Percentiles rank a stretch among this genome's conserved stretches.
These are phyloP conservation scores for Moringa oleifera DNA, from an alignment of 345 rosid species.

Conservation along the genomic window DNA sequence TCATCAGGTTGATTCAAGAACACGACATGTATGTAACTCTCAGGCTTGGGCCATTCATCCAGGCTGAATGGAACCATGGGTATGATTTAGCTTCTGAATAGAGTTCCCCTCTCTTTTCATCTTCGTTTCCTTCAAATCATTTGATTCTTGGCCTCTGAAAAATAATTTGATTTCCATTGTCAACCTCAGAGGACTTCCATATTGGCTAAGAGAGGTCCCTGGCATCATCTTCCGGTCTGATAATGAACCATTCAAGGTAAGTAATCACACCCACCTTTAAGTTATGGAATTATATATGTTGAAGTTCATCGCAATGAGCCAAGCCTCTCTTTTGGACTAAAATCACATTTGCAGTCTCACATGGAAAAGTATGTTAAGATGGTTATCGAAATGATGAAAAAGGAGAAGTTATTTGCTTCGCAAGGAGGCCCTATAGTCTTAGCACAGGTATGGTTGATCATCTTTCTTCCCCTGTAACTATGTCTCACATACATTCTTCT, in stretches of 20 bases:
- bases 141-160: too few relatives aligned
- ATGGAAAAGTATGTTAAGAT: slow-evolving; percentile 49
- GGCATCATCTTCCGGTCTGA: slow-evolving; percentile 66
- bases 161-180: slow-evolving; percentile 1
- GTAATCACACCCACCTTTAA: neutral
- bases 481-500: neutral
- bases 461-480: neutral
- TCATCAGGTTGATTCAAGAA: slow-evolving; percentile 54
- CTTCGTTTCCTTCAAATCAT: neutral
- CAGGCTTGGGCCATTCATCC: slow-evolving; percentile 86
- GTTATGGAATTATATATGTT: too few relatives aligned
- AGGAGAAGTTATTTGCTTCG: slow-evolving; percentile 53
- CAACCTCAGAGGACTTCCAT: slow-evolving; percentile 72
- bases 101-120: neutral
- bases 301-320: neutral
- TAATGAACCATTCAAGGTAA: slow-evolving; percentile 79
- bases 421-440: slow-evolving; percentile 82
- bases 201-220: slow-evolving; percentile 77
- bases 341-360: slow-evolving; percentile 31
- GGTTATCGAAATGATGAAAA: slow-evolving; percentile 35
- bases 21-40: slow-evolving; percentile 55
- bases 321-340: neutral
- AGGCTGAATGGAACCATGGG: slow-evolving; percentile 99
- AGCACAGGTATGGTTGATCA: slow-evolving; percentile 39
- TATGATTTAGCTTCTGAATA: slow-evolving; percentile 20